These are phyloP conservation scores for Saccharum hybrid DNA, from an alignment of 202 grass and related monocot genomes.

Conservation along the genomic window DNA sequence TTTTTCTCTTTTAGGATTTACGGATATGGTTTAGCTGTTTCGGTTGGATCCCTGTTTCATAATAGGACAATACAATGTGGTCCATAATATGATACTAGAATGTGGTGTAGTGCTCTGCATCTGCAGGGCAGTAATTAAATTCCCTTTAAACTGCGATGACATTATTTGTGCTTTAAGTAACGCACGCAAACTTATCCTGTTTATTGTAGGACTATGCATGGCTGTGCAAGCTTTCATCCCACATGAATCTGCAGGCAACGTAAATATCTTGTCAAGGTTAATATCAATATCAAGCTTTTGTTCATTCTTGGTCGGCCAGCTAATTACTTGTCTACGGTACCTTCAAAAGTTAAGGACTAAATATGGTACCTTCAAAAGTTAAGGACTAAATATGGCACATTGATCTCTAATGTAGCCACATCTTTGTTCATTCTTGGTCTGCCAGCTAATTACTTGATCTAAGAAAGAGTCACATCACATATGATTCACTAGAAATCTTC, in stretches of 20 bases:
- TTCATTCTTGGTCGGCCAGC: not conserved
- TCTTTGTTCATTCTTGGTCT: no score
- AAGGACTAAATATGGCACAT: not conserved
- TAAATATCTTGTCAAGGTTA: constrained; percentile 93
- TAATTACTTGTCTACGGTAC: constrained; percentile 20
- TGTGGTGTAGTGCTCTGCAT: constrained; percentile 14
- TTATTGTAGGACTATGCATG: constrained; percentile 88
- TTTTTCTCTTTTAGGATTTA: constrained; percentile 1
- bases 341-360: constrained; percentile 24
- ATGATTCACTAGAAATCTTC: no score
- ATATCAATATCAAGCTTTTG: constrained; percentile 34
- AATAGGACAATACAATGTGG: not conserved
- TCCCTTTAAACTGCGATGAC: not conserved
- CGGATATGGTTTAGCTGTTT: not conserved
- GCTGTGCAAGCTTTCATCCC: constrained; percentile 89
- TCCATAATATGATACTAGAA: constrained; percentile 4
- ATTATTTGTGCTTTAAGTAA: constrained; percentile 1
- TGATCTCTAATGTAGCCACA: no score
- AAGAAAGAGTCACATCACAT: no score
- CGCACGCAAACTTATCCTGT: constrained; percentile 27
- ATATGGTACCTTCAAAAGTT: not conserved
- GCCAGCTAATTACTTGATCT: no score
- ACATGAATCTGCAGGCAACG: constrained; percentile 53
- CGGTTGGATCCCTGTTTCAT: not conserved
- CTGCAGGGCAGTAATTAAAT: not conserved